phyloP scores from a whole-genome alignment of 495 filamentous ascomycete genomes.

The Rostrohypoxylon terebratum region DNA sequence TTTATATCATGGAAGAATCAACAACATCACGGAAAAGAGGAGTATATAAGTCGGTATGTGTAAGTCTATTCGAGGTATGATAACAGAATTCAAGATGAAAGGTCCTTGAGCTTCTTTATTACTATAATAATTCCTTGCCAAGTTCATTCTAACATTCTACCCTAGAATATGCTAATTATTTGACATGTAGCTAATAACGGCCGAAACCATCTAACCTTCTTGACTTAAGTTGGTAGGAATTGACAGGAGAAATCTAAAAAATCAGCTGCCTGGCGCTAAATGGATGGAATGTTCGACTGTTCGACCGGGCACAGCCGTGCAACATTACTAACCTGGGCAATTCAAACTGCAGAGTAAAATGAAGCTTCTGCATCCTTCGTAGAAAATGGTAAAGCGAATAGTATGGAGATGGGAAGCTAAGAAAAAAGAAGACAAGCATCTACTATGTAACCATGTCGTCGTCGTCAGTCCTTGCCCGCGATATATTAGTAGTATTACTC shows the following conservation, averaged over 20 bases:
- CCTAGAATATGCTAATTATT: conserved; percentile 14
- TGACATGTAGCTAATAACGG: not conserved
- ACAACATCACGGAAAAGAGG: not conserved
- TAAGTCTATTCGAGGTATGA: conserved; percentile 2
- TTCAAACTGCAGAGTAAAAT: conserved; percentile 15
- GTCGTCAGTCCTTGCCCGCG: not conserved
- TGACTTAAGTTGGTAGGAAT: conserved; percentile 10
- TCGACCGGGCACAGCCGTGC: conserved; percentile 4
- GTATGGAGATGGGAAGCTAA: conserved; percentile 2
- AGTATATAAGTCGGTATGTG: not conserved
- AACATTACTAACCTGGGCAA: conserved; percentile 11
- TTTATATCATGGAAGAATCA: conserved; percentile 11
- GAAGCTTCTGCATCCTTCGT: conserved; percentile 35
- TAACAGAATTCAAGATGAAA: not conserved
- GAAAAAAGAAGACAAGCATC: conserved; percentile 3
- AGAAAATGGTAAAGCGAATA: not conserved
- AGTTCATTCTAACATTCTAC: conserved; percentile 3
- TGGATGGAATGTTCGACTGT: conserved; percentile 16
- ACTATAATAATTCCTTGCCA: not conserved
- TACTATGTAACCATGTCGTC: conserved; percentile 11
- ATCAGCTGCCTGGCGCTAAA: conserved; percentile 7
- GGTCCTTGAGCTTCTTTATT: conserved; percentile 16
- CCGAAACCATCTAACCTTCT: not conserved
- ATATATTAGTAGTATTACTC: no score
- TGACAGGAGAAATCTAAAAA: conserved; percentile 3